These are phyloP conservation scores for Limnanthes douglasii DNA, from an alignment of 345 rosid genomes.

Conservation along the genomic window DNA sequence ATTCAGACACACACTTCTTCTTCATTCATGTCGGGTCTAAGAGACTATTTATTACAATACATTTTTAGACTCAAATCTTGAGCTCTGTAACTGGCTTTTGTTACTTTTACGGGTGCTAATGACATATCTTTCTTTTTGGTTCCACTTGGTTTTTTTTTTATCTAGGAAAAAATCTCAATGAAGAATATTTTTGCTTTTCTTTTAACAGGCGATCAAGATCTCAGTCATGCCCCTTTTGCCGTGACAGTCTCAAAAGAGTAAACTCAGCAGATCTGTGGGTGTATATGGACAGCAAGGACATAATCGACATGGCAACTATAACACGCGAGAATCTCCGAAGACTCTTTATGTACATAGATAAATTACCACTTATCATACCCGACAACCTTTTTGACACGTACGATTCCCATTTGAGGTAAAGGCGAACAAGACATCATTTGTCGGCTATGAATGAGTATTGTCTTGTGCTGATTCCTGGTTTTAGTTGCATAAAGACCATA, in stretches of 20 bases:
- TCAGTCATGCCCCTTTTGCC: conserved; percentile 59
- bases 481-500: conserved; percentile 11
- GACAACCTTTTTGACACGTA: conserved; percentile 25
- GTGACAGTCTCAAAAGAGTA: conserved; percentile 51
- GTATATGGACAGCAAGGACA: conserved; percentile 28
- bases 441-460: not conserved
- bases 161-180: too few species aligned
- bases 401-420: conserved; percentile 28
- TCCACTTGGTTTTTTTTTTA: too few species aligned
- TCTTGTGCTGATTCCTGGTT: too few species aligned
- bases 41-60: too few species aligned
- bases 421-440: conserved; percentile 1
- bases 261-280: conserved; percentile 60
- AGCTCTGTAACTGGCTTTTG: too few species aligned
- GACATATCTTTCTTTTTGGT: too few species aligned
- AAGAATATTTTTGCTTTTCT: too few species aligned
- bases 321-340: conserved; percentile 43
- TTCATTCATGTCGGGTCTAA: too few species aligned
- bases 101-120: too few species aligned
- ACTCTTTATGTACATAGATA: conserved; percentile 44
- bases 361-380: conserved; percentile 38
- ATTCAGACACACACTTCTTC: too few species aligned
- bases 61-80: too few species aligned
- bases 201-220: conserved; percentile 50
- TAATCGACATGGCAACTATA: conserved; percentile 31